Base-by-base conservation (phyloP, 169 alveolate species). In the Plasmodium coatneyi region DNA sequence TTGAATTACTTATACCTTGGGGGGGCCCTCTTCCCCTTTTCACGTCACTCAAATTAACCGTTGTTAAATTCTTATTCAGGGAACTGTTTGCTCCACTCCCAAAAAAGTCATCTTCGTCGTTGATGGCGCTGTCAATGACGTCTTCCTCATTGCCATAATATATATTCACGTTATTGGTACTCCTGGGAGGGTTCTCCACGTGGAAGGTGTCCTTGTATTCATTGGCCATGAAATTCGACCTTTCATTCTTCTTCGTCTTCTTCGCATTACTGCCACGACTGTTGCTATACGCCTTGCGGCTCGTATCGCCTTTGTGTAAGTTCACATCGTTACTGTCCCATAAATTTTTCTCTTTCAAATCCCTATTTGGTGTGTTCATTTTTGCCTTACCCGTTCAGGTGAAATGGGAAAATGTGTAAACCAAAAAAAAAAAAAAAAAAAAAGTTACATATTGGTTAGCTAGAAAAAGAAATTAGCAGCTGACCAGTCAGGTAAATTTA, bases 11-110 rank as follows among this genome's bases (percentile, higher is more conserved):
- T 25, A 9, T 10, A 28, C 36, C 76, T 10, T 19, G 76, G 36
- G 36, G 46, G 19, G 71, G 39, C 3, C 32, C 71, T 60, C 32
- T 12, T 30, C 28, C 82, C 52, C 56, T 83, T 22, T 83, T 83
- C 54, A 83, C 43, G 52, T 66, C 92, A 83, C 54, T 83, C 43
- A 83, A 34, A 83, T 83, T 83, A 22, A 71, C 43, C 30, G 82
- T 83, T 70, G 71, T 66, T 71, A 83, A 83, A 43, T 83, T 41
- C 32, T 70, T 52, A 83, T 83, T 83, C 9, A 9, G 32, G 30
- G 19, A 22, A 71, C 3, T 71, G n/a, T 52, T 43, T 10, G 7
- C 25, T 19, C 70, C 32, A 16, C n/a, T 19, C 16, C 82, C 90
- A 82, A 82, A 83, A 70, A 70, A 70, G 52, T 32, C 22, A 41